A percentile compares a stretch with the other conserved stretches of the same genome.
Evolutionary conservation across 78 protist genomes (phyloP).

Genomic region (Dictyostelium capitatum): DNA sequence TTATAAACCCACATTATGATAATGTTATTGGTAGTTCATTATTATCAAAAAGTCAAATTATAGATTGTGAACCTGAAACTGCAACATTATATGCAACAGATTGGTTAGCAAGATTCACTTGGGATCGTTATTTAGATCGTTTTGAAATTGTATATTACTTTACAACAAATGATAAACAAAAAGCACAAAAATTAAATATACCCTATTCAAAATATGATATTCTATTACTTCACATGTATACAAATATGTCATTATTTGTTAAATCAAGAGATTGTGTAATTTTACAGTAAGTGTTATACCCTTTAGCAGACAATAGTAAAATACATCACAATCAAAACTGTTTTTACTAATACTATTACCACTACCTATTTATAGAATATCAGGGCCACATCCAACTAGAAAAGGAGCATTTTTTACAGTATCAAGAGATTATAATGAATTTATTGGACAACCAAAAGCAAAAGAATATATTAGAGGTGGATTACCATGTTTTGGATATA

Average conservation of each 20-base stretch:
- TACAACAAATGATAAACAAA: background rate
- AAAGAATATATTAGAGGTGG: constrained; percentile 22
- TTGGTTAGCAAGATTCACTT: constrained; percentile 36
- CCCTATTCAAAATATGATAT: constrained; percentile 39
- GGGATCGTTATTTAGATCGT: constrained; percentile 32
- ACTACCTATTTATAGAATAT: constrained; percentile 15
- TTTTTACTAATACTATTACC: too few relatives aligned
- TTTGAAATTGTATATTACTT: constrained; percentile 14
- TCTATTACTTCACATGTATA: constrained; percentile 28
- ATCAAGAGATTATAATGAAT: background rate
- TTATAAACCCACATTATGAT: background rate
- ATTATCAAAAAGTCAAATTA: background rate
- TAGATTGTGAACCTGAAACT: constrained; percentile 20
- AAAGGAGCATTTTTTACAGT: constrained; percentile 42
- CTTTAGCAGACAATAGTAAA: background rate
- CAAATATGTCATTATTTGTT: constrained; percentile 20
- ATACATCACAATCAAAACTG: background rate
- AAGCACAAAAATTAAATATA: background rate
- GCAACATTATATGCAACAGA: background rate
- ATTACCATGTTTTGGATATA: constrained; percentile 28
- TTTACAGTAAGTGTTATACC: constrained; percentile 34
- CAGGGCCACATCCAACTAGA: constrained; percentile 71
- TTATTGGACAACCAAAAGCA: background rate
- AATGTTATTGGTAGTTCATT: background rate
- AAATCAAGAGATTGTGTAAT: constrained; percentile 34